A percentile compares a stretch with the other conserved stretches of the same genome.
These are phyloP conservation scores for Fusarium praegraminearum DNA, from an alignment of 2,329 filamentous ascomycete species.

Conservation along the genomic window DNA sequence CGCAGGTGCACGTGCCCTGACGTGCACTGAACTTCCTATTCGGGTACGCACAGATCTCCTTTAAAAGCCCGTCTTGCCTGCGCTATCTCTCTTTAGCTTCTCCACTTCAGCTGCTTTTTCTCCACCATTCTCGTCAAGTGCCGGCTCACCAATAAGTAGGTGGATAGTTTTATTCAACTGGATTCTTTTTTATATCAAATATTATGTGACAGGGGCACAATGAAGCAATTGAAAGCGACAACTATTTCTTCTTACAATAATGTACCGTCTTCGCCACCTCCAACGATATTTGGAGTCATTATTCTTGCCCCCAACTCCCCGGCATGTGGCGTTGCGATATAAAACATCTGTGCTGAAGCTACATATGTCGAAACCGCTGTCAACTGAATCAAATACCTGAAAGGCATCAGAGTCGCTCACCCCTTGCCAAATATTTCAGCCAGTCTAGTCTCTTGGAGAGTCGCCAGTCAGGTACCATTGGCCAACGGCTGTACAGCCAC, in stretches of 20 bases:
- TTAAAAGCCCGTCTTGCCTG: slow-evolving; percentile 11
- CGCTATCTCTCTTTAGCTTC: slow-evolving; percentile 32
- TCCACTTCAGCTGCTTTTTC: slow-evolving; percentile 23
- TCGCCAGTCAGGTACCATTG: neutral
- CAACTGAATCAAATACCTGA: slow-evolving; percentile 13
- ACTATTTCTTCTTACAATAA: neutral
- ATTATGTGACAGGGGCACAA: neutral
- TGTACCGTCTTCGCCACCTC: neutral
- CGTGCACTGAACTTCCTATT: slow-evolving; percentile 33
- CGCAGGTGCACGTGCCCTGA: slow-evolving; percentile 41
- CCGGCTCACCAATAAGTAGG: slow-evolving; percentile 20
- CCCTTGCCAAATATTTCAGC: neutral
- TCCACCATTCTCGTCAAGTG: slow-evolving; percentile 24
- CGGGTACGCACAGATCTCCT: slow-evolving; percentile 32
- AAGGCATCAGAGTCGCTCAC: neutral
- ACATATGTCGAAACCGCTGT: neutral
- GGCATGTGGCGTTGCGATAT: neutral
- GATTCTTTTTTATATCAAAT: neutral
- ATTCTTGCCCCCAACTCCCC: neutral
- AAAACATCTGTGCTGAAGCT: neutral
- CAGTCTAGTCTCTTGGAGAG: neutral
- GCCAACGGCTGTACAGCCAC: neutral
- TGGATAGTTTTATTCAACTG: neutral
- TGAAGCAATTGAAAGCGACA: neutral
- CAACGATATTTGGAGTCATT: neutral